Evolutionary conservation across 352 stramenopile genomes (phyloP).

Genomic region (Globisporangium viniferum): DNA sequence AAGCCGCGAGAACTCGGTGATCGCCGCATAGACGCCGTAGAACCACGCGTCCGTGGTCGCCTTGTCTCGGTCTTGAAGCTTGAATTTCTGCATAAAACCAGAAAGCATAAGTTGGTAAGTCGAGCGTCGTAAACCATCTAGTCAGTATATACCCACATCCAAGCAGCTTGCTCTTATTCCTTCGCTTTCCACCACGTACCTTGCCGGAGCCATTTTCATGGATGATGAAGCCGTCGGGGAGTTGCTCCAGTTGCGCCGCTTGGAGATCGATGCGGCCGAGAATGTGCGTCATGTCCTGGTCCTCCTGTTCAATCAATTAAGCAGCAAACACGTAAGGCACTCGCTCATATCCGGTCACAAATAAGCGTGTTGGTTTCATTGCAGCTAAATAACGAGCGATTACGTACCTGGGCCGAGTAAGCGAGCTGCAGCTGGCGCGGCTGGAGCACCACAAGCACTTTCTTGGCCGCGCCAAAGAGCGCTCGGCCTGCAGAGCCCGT

Average conservation of each 20-base stretch:
- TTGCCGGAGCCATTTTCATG: constrained; percentile 46
- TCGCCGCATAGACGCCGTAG: constrained; percentile 67
- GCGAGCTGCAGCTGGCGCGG: constrained; percentile 61
- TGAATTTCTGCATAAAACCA: constrained; percentile 42
- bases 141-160: not conserved
- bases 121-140: not conserved
- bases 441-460: constrained; percentile 64
- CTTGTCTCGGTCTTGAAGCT: constrained; percentile 77
- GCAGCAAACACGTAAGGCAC: not conserved
- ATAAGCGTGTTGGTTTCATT: not conserved
- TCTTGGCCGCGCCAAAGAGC: constrained; percentile 22
- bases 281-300: constrained; percentile 67
- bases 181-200: constrained; percentile 18
- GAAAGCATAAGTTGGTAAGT: not conserved
- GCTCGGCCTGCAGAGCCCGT: not conserved
- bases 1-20: constrained; percentile 57
- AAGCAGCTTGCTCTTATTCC: not conserved
- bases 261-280: constrained; percentile 60
- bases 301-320: constrained; percentile 28
- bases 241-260: constrained; percentile 65
- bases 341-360: too few species aligned
- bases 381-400: not conserved
- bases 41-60: constrained; percentile 79
- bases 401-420: constrained; percentile 57
- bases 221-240: constrained; percentile 71